Conservation (phyloP, 805 yeast genomes). For the Zygosaccharomyces lentus region DNA sequence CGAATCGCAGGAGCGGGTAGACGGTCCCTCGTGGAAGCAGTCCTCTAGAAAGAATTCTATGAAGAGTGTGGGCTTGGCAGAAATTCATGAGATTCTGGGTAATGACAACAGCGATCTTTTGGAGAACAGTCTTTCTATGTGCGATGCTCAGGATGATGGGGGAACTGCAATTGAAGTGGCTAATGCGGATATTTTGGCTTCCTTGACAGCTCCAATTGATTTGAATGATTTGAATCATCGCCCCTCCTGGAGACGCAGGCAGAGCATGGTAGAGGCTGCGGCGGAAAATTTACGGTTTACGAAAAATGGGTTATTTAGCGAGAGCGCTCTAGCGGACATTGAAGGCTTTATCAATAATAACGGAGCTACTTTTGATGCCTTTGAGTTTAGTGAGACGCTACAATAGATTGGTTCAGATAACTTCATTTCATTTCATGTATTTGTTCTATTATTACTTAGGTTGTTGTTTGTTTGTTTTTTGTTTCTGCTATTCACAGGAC, state of each 20-base stretch:
- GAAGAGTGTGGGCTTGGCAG: conserved; percentile 32
- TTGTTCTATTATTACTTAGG: background rate
- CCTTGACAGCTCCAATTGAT: conserved; percentile 35
- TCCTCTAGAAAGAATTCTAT: conserved; percentile 24
- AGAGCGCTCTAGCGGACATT: conserved; percentile 66
- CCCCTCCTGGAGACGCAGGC: conserved; percentile 48
- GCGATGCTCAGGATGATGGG: conserved; percentile 8
- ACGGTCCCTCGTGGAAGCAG: background rate
- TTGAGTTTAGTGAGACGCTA: conserved; percentile 28
- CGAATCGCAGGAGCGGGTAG: background rate
- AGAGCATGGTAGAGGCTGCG: conserved; percentile 69
- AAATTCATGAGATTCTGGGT: conserved; percentile 30
- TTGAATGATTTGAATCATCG: conserved; percentile 28
- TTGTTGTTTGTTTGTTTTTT: conserved; percentile 2
- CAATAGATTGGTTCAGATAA: conserved; percentile 16
- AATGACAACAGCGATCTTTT: conserved; percentile 24
- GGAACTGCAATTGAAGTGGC: conserved; percentile 13
- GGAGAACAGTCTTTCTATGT: conserved; percentile 13
- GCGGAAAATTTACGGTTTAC: conserved; percentile 73
- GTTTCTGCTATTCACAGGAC: background rate
- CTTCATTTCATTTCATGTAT: background rate
- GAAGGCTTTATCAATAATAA: conserved; percentile 46
- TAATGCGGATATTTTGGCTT: conserved; percentile 34
- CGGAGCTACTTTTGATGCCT: conserved; percentile 16
- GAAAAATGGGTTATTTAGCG: conserved; percentile 71